phyloP scores from a whole-genome alignment of 495 filamentous ascomycete species.

The Glonium stellatum region DNA sequence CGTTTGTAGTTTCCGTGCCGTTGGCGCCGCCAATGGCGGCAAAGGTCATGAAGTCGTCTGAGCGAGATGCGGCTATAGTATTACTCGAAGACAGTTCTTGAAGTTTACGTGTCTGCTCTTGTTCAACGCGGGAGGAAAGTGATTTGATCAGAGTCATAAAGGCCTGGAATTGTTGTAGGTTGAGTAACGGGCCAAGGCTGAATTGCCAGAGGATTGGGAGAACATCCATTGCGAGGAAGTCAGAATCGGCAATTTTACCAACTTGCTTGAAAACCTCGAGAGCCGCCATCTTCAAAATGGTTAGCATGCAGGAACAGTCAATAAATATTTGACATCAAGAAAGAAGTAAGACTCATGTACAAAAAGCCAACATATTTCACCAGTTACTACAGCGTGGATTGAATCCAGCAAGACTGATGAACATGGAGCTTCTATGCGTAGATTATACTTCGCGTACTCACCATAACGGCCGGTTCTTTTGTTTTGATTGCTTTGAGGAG shows the following conservation, averaged over 20 bases:
- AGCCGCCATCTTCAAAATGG: constrained; percentile 58
- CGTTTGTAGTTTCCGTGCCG: constrained; percentile 43
- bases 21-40: constrained; percentile 45
- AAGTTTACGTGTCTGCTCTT: constrained; percentile 79
- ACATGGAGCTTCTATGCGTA: no score
- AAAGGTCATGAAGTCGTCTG: constrained; percentile 56
- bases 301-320: neutral
- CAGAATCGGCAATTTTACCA: constrained; percentile 72
- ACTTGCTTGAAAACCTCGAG: constrained; percentile 76
- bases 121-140: constrained; percentile 72
- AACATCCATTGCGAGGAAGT: constrained; percentile 90
- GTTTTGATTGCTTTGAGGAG: constrained; percentile 90
- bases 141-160: constrained; percentile 84
- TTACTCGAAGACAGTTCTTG: constrained; percentile 61
- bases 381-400: no score
- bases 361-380: no score
- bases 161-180: constrained; percentile 75
- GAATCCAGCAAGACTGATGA: no score
- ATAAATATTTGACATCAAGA: no score
- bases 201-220: constrained; percentile 87
- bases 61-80: constrained; percentile 28
- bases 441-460: constrained; percentile 12
- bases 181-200: constrained; percentile 79
- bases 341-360: no score
- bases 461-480: constrained; percentile 92